Percentiles rank a stretch among this genome's conserved stretches.
Conservation (phyloP, 805 yeast genomes). For the Monosporozyma solicola region DNA sequence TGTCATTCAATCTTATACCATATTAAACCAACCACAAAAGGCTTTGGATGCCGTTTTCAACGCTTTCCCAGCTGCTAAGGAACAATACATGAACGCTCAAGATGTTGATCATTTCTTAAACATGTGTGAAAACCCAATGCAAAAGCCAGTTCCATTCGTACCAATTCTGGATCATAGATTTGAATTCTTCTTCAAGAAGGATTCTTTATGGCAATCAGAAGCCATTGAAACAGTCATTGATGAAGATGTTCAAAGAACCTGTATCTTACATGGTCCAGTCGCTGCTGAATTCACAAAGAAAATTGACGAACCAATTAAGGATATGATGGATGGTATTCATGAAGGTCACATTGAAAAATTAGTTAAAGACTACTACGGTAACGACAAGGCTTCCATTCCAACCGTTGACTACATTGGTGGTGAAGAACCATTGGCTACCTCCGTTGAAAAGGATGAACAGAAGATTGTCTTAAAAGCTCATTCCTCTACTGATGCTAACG, state of each 20-base stretch:
- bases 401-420: constrained; percentile 85
- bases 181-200: constrained; percentile 95
- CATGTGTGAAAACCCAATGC: constrained; percentile 71
- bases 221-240: constrained; percentile 92
- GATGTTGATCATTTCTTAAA: constrained; percentile 89
- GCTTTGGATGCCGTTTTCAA: constrained; percentile 52
- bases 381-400: constrained; percentile 69
- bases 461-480: constrained; percentile 35
- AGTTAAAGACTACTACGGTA: constrained; percentile 58
- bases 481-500: constrained; percentile 29
- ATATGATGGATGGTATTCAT: constrained; percentile 80
- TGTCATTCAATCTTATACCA: constrained; percentile 61
- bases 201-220: constrained; percentile 98
- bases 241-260: constrained; percentile 96
- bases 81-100: constrained; percentile 86
- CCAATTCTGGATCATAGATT: constrained; percentile 92
- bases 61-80: constrained; percentile 63
- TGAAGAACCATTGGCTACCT: constrained; percentile 38
- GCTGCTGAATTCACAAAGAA: constrained; percentile 85
- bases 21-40: constrained; percentile 58
- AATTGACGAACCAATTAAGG: constrained; percentile 88
- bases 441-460: constrained; percentile 25
- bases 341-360: constrained; percentile 75
- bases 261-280: constrained; percentile 97
- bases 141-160: constrained; percentile 97